Evolutionary conservation across 2,329 filamentous ascomycete species (phyloP), one percentile per base, ranked within the genome.

Genomic region (Trichoderma oligosporum): DNA sequence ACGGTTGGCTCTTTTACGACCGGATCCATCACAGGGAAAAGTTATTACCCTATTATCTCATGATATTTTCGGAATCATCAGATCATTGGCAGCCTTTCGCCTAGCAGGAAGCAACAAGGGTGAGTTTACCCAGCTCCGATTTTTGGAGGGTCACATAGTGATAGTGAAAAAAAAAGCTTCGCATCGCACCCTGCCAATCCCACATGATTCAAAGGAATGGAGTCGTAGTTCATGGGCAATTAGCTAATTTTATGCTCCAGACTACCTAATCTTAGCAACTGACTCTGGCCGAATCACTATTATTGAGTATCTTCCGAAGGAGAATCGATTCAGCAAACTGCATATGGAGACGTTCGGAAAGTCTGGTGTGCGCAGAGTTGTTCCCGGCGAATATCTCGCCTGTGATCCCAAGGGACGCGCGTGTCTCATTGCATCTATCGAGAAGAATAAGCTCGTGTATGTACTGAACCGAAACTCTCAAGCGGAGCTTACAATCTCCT

Each of bases 361-460:
- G 74, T 97, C 94, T 7, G 95, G 94, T 35, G 84, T 97, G 53
- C 86, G 95, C 58, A 86, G 94, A 66, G 93, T 97, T 35, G 84
- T 99, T 42, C 94, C 95, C 2, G 94, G 95, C 60, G 91, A 99
- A 73, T 99, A 97, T 68, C 82, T 99, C 25, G 94, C 93, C 6
- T 90, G 91, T 52, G 94, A 99, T 68, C 94, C 94, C 25, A 96
- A 96, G 73, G 94, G 94, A 56, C 85, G 94, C 76, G 95, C 95
- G 56, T 96, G 93, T 69, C 81, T 99, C 70, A 89, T 97, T 61
- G 91, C 94, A 8, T 93, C 92, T 4, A 82, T 93, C 56, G 95
- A 99, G 76, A 99, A 99, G 82, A 99, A 97, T 78, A 99, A 99
- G 78, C 87, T 99, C 57, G 94, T 99, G 64, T 99, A 99, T 74